A percentile compares a stretch with the other conserved stretches of the same genome.
Conservation (phyloP, 108 stramenopile genomes). For the Poteriospumella lacustris region DNA sequence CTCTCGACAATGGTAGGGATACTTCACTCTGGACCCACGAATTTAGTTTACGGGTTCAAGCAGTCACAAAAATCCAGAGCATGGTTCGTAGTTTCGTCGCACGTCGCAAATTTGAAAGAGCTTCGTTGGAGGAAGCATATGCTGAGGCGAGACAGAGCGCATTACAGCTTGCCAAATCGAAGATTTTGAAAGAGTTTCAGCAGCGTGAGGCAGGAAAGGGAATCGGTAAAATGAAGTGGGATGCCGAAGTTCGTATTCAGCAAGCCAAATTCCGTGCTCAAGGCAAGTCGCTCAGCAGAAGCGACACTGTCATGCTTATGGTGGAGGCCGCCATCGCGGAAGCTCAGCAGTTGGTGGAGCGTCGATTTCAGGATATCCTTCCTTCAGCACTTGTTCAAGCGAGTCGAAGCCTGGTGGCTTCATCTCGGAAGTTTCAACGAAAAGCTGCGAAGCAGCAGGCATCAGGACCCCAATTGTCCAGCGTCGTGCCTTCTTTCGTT, state of each 20-base stretch:
- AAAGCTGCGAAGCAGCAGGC: no score
- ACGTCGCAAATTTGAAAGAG: conserved; percentile 36
- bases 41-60: not conserved
- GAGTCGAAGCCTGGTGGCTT: no score
- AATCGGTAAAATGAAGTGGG: conserved; percentile 55
- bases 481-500: no score
- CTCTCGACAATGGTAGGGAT: conserved; percentile 54
- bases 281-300: conserved; percentile 40
- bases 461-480: no score
- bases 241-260: conserved; percentile 54
- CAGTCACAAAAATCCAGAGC: conserved; percentile 48
- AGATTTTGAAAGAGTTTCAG: conserved; percentile 45
- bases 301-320: conserved; percentile 43
- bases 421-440: no score
- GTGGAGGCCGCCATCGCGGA: conserved; percentile 46
- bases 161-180: conserved; percentile 38
- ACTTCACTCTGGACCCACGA: conserved; percentile 39
- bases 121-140: conserved; percentile 42
- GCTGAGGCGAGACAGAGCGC: conserved; percentile 40
- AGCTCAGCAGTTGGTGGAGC: conserved; percentile 34
- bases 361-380: conserved; percentile 43
- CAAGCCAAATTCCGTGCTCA: conserved; percentile 53
- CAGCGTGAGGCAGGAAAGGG: conserved; percentile 37
- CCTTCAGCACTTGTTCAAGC: no score
- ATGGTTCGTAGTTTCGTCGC: conserved; percentile 39